These are phyloP conservation scores for Penicillium ucsense DNA, from an alignment of 495 filamentous ascomycete species.

Conservation along the genomic window DNA sequence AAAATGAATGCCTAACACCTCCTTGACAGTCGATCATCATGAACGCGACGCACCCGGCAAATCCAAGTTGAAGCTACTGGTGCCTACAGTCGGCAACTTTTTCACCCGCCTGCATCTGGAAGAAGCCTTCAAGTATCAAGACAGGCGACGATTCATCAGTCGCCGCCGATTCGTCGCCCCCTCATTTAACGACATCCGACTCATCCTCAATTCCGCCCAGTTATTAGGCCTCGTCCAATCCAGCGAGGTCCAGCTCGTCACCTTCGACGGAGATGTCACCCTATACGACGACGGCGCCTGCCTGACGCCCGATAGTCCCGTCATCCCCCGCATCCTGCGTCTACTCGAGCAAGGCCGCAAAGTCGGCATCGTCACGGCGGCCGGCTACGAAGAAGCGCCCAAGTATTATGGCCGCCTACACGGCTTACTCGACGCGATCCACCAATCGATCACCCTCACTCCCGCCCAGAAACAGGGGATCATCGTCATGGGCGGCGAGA, in stretches of 20 bases:
- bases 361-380: slow-evolving; percentile 93
- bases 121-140: slow-evolving; percentile 86
- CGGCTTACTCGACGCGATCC: slow-evolving; percentile 77
- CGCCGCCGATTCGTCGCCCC: slow-evolving; percentile 89
- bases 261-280: slow-evolving; percentile 96
- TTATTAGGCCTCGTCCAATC: slow-evolving; percentile 68
- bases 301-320: slow-evolving; percentile 60
- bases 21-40: slow-evolving; percentile 49
- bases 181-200: slow-evolving; percentile 92
- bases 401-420: slow-evolving; percentile 77
- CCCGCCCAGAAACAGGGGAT: slow-evolving; percentile 59
- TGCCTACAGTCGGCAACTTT: slow-evolving; percentile 81
- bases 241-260: slow-evolving; percentile 62
- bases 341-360: slow-evolving; percentile 52
- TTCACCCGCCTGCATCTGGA: slow-evolving; percentile 81
- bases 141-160: slow-evolving; percentile 74
- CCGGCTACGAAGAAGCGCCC: slow-evolving; percentile 80
- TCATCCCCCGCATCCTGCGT: slow-evolving; percentile 68
- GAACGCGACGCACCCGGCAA: slow-evolving; percentile 52
- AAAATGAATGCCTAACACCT: background rate
- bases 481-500: slow-evolving; percentile 84
- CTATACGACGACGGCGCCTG: slow-evolving; percentile 89
- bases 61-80: slow-evolving; percentile 87
- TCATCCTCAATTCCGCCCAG: slow-evolving; percentile 91
- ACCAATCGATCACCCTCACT: slow-evolving; percentile 47